A percentile compares a stretch with the other conserved stretches of the same genome.
phyloP scores from a whole-genome alignment of 1,284 basidiomycete species.

The Golubevia sp. region DNA sequence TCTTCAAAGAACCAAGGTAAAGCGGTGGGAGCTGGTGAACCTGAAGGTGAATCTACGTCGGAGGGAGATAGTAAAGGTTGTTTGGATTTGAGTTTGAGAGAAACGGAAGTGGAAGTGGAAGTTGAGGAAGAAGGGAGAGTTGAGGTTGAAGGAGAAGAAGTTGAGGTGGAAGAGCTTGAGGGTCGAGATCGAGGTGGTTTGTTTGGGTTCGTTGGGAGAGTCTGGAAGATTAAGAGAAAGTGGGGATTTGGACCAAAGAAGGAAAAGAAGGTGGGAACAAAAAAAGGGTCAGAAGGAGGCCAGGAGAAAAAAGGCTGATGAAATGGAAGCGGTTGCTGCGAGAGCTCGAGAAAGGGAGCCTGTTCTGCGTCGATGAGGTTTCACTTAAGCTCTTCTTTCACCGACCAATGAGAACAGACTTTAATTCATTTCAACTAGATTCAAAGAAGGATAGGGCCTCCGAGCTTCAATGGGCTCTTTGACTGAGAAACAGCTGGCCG shows the following conservation, averaged over 20 bases:
- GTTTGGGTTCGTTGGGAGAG: constrained; percentile 1
- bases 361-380: too few relatives aligned
- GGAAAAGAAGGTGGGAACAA: too few relatives aligned
- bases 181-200: constrained; percentile 7
- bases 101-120: too few relatives aligned
- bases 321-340: neutral
- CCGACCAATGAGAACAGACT: too few relatives aligned
- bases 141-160: neutral
- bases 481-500: too few relatives aligned
- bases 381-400: too few relatives aligned
- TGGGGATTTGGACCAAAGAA: neutral
- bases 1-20: constrained; percentile 57
- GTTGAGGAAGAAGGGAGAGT: neutral
- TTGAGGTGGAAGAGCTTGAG: constrained; percentile 6
- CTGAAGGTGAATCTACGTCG: neutral
- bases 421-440: too few relatives aligned
- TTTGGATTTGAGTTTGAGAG: neutral
- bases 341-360: too few relatives aligned
- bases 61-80: neutral
- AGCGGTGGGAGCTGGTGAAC: constrained; percentile 10
- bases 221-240: neutral
- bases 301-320: constrained; percentile 8
- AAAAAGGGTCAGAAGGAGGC: too few relatives aligned
- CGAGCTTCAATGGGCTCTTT: too few relatives aligned
- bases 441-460: too few relatives aligned